These are phyloP conservation scores for Stemphylium beticola DNA, from an alignment of 2,329 filamentous ascomycete genomes.

Conservation along the genomic window DNA sequence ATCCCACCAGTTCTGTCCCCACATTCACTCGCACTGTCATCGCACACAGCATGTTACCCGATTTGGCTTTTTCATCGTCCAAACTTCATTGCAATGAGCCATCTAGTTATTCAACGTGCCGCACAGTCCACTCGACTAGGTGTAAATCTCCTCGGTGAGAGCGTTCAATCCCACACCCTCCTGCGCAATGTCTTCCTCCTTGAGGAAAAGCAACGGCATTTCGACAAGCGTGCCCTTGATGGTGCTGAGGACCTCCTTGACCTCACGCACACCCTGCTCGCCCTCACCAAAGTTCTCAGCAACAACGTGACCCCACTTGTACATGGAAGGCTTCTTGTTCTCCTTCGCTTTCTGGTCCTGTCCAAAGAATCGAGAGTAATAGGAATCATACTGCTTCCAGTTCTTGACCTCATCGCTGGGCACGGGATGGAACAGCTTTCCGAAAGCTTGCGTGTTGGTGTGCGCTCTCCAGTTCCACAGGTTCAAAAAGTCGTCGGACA, in stretches of 20 bases:
- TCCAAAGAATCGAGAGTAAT: constrained; percentile 71
- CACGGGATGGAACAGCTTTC: constrained; percentile 80
- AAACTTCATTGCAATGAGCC: not conserved
- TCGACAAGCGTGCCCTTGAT: constrained; percentile 73
- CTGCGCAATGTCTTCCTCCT: constrained; percentile 85
- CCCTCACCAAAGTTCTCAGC: constrained; percentile 55
- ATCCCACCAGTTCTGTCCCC: not conserved
- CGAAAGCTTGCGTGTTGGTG: constrained; percentile 81
- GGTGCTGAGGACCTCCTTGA: constrained; percentile 72
- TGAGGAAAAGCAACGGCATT: constrained; percentile 89
- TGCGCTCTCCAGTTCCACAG: constrained; percentile 77
- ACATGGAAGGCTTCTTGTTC: constrained; percentile 61
- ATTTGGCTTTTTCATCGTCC: not conserved
- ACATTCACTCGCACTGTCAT: not conserved
- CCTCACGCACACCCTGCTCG: constrained; percentile 52
- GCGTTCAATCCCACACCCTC: constrained; percentile 69
- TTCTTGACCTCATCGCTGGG: constrained; percentile 71
- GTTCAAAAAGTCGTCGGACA: constrained; percentile 70
- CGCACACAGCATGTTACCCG: not conserved
- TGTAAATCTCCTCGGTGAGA: constrained; percentile 57
- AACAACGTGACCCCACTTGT: constrained; percentile 87
- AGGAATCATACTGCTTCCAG: constrained; percentile 76
- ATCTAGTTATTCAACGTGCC: not conserved
- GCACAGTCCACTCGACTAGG: constrained; percentile 29
- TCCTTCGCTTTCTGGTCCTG: constrained; percentile 50